Conservation (phyloP, 768 basidiomycete genomes). For the Aureoboletus auriporus region DNA sequence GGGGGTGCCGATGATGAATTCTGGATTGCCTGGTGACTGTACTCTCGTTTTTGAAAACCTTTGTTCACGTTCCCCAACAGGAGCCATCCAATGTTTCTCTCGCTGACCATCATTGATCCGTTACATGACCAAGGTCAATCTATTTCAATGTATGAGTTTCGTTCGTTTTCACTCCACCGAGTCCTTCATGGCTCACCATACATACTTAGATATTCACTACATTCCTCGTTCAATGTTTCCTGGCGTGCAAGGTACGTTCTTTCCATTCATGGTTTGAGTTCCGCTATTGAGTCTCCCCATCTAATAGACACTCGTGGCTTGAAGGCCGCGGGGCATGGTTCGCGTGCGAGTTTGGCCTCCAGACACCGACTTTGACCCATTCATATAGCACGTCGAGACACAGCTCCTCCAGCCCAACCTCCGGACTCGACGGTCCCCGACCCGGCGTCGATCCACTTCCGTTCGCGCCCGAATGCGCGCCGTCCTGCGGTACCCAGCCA, state of each 20-base stretch:
- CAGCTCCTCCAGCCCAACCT: no score
- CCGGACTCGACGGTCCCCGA: no score
- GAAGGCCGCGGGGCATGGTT: no score
- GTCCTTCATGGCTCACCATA: not conserved
- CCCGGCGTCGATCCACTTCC: no score
- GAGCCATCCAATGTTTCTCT: conserved; percentile 13
- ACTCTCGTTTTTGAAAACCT: not conserved
- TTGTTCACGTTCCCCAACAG: conserved; percentile 8
- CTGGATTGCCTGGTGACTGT: conserved; percentile 38
- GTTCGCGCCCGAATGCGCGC: no score
- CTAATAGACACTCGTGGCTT: conserved; percentile 31
- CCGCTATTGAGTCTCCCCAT: conserved; percentile 8
- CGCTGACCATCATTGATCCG: conserved; percentile 2
- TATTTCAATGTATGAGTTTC: conserved; percentile 39
- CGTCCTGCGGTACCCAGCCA: no score
- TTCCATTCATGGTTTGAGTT: not conserved
- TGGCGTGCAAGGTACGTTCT: conserved; percentile 39
- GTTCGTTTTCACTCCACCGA: not conserved
- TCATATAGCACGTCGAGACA: no score
- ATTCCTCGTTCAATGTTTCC: conserved; percentile 52
- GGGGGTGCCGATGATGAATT: conserved; percentile 67
- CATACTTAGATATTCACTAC: conserved; percentile 36
- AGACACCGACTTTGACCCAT: no score
- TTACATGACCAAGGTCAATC: conserved; percentile 34
- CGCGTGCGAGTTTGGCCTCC: no score